Percentiles rank a stretch among this genome's conserved stretches.
phyloP scores from a whole-genome alignment of 2,329 filamentous ascomycete genomes.

The Alternaria arbusti region DNA sequence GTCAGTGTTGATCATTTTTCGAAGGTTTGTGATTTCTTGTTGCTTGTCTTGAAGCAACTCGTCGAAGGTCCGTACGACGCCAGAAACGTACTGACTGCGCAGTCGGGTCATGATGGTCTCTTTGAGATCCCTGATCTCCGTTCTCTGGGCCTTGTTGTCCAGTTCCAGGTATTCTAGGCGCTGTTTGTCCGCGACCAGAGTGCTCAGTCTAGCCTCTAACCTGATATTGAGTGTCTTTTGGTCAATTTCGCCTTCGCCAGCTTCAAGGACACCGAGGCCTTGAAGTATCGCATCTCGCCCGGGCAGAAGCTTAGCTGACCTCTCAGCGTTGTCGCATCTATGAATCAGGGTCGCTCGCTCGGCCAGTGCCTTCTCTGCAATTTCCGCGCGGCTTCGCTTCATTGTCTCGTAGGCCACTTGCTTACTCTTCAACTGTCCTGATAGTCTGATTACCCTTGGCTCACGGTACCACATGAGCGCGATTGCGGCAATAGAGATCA shows the following conservation, averaged over 20 bases:
- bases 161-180: neutral
- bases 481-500: neutral
- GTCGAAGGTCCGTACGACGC: neutral
- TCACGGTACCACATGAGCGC: neutral
- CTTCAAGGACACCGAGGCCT: neutral
- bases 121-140: neutral
- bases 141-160: neutral
- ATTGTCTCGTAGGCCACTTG: neutral
- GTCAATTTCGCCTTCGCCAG: neutral
- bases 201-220: neutral
- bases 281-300: neutral
- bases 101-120: neutral
- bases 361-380: neutral
- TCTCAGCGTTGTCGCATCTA: neutral
- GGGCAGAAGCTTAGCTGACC: neutral
- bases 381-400: neutral
- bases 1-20: neutral
- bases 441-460: neutral
- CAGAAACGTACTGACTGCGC: neutral
- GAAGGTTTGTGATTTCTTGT: neutral
- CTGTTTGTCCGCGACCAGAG: neutral
- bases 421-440: neutral
- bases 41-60: neutral
- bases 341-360: neutral
- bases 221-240: neutral